A percentile compares a stretch with the other conserved stretches of the same genome.
Conservation (phyloP, 2,329 filamentous ascomycete species). For the Cladophialophora carrionii region DNA sequence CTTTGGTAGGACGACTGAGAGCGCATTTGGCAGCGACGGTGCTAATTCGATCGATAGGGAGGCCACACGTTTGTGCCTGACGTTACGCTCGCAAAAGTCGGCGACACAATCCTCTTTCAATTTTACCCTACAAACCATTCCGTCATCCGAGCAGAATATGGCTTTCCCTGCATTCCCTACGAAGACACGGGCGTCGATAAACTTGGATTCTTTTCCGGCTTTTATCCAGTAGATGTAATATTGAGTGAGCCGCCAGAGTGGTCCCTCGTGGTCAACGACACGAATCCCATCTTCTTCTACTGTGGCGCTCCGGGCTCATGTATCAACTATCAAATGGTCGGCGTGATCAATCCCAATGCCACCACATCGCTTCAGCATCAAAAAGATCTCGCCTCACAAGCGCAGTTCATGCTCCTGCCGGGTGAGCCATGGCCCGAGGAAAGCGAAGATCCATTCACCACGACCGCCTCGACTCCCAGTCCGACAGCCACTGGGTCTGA, state of each 20-base stretch:
- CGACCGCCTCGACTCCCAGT: constrained; percentile 11
- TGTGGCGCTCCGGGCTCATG: constrained; percentile 71
- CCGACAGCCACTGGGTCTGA: constrained; percentile 11
- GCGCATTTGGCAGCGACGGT: background rate
- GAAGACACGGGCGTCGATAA: constrained; percentile 55
- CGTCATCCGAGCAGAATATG: constrained; percentile 63
- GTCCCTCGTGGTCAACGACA: constrained; percentile 59
- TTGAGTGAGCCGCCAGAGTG: constrained; percentile 49
- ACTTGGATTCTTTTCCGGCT: constrained; percentile 60
- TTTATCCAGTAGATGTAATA: constrained; percentile 52
- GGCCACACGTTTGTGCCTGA: constrained; percentile 36
- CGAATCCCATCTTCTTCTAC: constrained; percentile 69
- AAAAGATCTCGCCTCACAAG: constrained; percentile 30
- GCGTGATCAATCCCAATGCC: constrained; percentile 67
- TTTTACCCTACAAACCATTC: constrained; percentile 68
- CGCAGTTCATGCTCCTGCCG: constrained; percentile 35
- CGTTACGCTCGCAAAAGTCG: constrained; percentile 31
- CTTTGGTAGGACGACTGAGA: constrained; percentile 19
- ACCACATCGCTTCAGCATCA: constrained; percentile 33
- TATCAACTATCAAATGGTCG: constrained; percentile 69
- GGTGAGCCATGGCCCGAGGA: constrained; percentile 36
- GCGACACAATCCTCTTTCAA: constrained; percentile 49
- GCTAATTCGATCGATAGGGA: constrained; percentile 22
- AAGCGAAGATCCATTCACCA: constrained; percentile 24
- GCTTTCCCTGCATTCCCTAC: constrained; percentile 66